These are phyloP conservation scores for Stephanocyclus meneghinianus DNA, from an alignment of 352 stramenopile species.

Conservation along the genomic window DNA sequence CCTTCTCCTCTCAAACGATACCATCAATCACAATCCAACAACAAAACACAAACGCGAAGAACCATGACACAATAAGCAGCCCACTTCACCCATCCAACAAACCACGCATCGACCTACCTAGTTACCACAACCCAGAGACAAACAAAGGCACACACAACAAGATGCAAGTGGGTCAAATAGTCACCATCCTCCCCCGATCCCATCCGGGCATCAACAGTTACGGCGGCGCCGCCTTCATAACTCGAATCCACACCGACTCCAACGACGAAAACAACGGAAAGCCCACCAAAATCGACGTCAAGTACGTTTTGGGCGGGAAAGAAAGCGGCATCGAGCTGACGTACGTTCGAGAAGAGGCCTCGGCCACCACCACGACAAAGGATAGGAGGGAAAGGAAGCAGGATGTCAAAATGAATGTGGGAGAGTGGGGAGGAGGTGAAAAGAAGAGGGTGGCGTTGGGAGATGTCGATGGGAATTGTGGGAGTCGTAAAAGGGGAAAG, in stretches of 20 bases:
- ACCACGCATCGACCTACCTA: no score
- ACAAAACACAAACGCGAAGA: no score
- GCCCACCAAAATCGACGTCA: conserved; percentile 31
- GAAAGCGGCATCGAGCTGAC: conserved; percentile 34
- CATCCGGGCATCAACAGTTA: conserved; percentile 48
- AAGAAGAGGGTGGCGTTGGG: conserved; percentile 20
- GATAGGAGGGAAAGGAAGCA: conserved; percentile 8
- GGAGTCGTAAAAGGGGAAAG: neutral
- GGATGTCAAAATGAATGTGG: conserved; percentile 39
- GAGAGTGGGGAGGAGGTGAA: conserved; percentile 4
- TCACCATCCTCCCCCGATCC: conserved; percentile 23
- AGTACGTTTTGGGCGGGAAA: conserved; percentile 31
- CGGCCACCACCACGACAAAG: neutral
- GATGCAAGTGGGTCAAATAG: conserved; percentile 8
- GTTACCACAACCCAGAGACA: neutral
- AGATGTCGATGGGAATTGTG: conserved; percentile 13
- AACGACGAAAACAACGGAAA: neutral
- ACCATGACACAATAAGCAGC: no score
- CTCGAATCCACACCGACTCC: conserved; percentile 20
- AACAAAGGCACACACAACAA: neutral
- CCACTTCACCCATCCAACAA: no score
- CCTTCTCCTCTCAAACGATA: no score
- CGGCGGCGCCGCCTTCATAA: conserved; percentile 33
- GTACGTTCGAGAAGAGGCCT: conserved; percentile 18
- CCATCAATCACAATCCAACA: no score